Evolutionary conservation across 306 rosid species (phyloP), one percentile per base, ranked within the genome.

Genomic region (Rosa lucieae): DNA sequence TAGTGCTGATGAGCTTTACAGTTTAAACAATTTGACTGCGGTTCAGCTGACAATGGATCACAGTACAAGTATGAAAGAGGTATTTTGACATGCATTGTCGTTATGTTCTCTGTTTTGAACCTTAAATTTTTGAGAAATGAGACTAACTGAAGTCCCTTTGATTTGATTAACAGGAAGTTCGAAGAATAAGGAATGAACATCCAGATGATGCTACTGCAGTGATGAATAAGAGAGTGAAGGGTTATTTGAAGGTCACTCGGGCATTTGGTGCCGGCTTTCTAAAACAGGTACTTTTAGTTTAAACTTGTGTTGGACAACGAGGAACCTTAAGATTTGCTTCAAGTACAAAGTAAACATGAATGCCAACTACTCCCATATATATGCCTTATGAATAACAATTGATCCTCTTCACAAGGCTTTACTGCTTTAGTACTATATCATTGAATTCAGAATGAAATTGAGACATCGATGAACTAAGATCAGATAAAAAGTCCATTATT

Each of bases 211-310:
- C 92, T 70, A 84, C 58, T 66, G 98, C 88, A 20, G 68, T 93
- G 67, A 75, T 62, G 26, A 93, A 86, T 26, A 92, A 88, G 23
- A 67, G 93, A 53, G 97, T 93, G 51, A 93, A 92, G 87, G 98
- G 98, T 73, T 78, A 79, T 76, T 85, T 94, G 86, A 94, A 84
- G 82, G 90, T 94, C 85, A 94, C 98, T 14, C 88, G 98, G 76
- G 97, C 98, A 26, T 92, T 94, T 49, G 96, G 97, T 21, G 94
- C 87, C 13, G 97, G 98, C 9, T 94, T 92, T 84, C 97, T 94
- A 69, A 94, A 94, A 84, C 92, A 84, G 97, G 98, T 90, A 81
- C 3, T 47, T 78, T 58, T 3, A 23, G 72, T 32, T 42, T 32
- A 67, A 67, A 69, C 62, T 82, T 13, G 43, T 67, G 61, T 55